Conservation (phyloP, 495 filamentous ascomycete species). For the Tuber calosporum region DNA sequence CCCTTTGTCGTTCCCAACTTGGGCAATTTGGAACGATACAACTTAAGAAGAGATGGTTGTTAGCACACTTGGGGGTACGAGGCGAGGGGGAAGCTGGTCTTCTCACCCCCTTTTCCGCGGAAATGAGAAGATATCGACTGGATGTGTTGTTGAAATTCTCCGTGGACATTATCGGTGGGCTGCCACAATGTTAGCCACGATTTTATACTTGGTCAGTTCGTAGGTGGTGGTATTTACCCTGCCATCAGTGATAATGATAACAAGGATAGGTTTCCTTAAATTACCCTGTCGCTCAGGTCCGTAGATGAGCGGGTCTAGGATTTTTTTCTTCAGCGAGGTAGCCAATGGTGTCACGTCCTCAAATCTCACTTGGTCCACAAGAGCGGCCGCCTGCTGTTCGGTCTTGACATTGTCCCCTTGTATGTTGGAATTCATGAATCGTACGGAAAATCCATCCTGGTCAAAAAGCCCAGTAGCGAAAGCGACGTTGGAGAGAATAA, state of each 20-base stretch:
- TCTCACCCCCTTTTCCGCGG: slow-evolving; percentile 31
- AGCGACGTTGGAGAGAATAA: slow-evolving; percentile 57
- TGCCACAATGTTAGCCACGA: slow-evolving; percentile 1
- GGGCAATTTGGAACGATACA: slow-evolving; percentile 64
- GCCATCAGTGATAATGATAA: slow-evolving; percentile 67
- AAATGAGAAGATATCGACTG: slow-evolving; percentile 29
- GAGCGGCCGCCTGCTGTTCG: slow-evolving; percentile 53
- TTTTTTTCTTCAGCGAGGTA: slow-evolving; percentile 54
- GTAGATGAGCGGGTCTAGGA: slow-evolving; percentile 56
- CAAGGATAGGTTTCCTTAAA: slow-evolving; percentile 58
- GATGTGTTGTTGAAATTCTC: slow-evolving; percentile 36
- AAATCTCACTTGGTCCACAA: slow-evolving; percentile 57
- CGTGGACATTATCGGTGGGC: slow-evolving; percentile 34
- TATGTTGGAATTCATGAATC: slow-evolving; percentile 61
- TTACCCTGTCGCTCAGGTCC: slow-evolving; percentile 47
- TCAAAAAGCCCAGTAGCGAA: slow-evolving; percentile 63
- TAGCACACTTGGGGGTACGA: not conserved
- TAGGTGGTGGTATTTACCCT: slow-evolving; percentile 24
- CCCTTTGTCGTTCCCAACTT: slow-evolving; percentile 62
- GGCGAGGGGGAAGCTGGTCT: not conserved
- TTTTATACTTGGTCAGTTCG: not conserved
- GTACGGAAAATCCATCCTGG: slow-evolving; percentile 60
- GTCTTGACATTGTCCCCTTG: slow-evolving; percentile 51
- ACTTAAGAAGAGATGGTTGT: slow-evolving; percentile 22
- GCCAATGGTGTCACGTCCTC: slow-evolving; percentile 63